Evolutionary conservation across 192 early-diverging fungal species (phyloP), one percentile per base, ranked within the genome.

Genomic region (Coemansia sp.): DNA sequence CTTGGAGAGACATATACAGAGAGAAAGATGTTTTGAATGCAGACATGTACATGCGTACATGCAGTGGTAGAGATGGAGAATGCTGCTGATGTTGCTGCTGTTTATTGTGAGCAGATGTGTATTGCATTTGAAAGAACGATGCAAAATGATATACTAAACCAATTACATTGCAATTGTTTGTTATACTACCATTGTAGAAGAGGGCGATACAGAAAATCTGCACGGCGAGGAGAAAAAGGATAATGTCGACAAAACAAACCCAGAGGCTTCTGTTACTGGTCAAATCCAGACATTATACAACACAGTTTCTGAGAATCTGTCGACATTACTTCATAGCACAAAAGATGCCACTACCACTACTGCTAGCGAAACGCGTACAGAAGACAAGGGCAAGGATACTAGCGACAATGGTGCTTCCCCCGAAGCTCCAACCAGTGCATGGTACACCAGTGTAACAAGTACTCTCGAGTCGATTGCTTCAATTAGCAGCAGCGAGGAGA

Each of bases 241-340:
- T 15, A 18, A 19, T 44, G 33, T 21, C 18, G 47, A 14, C 25
- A 30, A 45, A 23, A 23, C 21, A 15, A 30, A 34, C 33, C 33
- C 7, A 14, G n/a, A 9, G 13, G 30, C 15, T 1, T 53, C 52
- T 53, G 43, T 15, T 11, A 19, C 46, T 15, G 25, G 19, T 5
- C 30, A 53, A 17, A 37, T 55, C 18, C 62, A 61, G 56, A 24
- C 58, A n/a, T 53, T 64, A 21, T 59, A 61, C 58, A 45, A 45
- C 34, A 48, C 53, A 37, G 41, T 59, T 25, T 33, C 52, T 19
- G 30, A 33, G 18, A 42, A 15, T 19, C 42, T 62, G 52, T 40
- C 51, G 51, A 30, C 39, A 22, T 24, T 62, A 42, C 42, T 53
- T 18, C 18, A 15, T 21, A 37, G 19, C 13, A 39, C 30, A 5